phyloP scores from a whole-genome alignment of 306 rosid genomes.

The Castanea mollissima region DNA sequence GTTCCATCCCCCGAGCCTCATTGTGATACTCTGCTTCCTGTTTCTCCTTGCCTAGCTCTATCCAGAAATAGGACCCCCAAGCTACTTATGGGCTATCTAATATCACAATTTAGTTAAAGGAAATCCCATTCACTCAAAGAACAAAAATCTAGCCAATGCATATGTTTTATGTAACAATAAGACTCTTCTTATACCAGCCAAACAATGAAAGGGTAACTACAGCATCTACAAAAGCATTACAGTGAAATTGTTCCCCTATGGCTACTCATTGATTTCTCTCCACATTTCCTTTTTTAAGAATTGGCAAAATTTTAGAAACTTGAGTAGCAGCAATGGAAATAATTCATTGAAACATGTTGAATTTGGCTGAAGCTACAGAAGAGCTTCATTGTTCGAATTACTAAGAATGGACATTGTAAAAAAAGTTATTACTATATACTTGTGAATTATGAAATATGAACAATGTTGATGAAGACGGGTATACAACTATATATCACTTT shows the following conservation, averaged over 20 bases:
- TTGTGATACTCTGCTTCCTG: background rate
- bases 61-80: background rate
- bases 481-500: too few species aligned
- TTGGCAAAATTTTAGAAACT: too few species aligned
- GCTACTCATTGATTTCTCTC: background rate
- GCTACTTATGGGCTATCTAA: background rate
- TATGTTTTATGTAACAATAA: background rate
- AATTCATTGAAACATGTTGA: too few species aligned
- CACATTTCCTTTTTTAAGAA: background rate
- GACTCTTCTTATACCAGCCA: background rate
- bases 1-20: background rate
- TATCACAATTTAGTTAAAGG: background rate
- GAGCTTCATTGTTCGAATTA: background rate
- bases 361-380: background rate
- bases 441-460: too few species aligned
- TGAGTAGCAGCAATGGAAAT: too few species aligned
- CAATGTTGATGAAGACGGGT: too few species aligned
- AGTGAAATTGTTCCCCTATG: background rate
- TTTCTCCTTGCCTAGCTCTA: background rate
- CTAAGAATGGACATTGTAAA: background rate
- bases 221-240: background rate
- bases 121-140: background rate
- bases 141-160: background rate
- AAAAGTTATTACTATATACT: background rate
- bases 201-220: background rate